Base-by-base conservation (phyloP, 2,329 filamentous ascomycete species). In the Stachybotrys chlorohalonatus region DNA sequence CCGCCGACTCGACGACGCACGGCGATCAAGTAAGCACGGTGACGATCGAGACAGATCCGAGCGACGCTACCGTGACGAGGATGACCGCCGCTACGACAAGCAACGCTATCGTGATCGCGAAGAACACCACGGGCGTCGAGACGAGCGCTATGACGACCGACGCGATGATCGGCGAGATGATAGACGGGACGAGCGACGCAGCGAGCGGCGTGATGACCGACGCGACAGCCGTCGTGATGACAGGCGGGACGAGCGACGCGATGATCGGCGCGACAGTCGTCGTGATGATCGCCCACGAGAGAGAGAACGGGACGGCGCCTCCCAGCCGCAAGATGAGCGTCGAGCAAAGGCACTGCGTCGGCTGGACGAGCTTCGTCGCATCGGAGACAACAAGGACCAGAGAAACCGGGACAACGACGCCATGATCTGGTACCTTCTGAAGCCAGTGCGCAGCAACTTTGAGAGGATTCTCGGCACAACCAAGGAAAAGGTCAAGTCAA, bases 361-460 rank as follows among this genome's bases (percentile, higher is more conserved):
- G 51, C 68, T 72, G 50, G 72, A 74, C n/a, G 70, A 75, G 55
- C 69, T 76, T 39, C 70, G 73, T 8, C 68, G 68, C 17, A 74
- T 78, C 57, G 71, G 73, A 24, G 76, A 83, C 51, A 73, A 79
- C 52, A 75, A 76, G 54, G 71, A 81, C 51, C 74, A 77, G 58
- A 70, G 75, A 31, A 73, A 67, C 49, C 70, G 68, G 53, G 70
- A 77, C 52, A 73, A 75, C 49, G 74, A 76, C 55, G 73, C 73
- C 4, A 71, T 76, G 68, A 73, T 77, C 24, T 76, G 74, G 73
- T 75, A 70, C 56, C 63, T 79, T 45, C 66, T 86, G 56, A 80
- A 81, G 56, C 82, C 83, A 13, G 80, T 87, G 31, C 76, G 76
- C 51, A 76, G 80, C 56, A 84, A 82, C 57, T 78, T 87, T 52